These are phyloP conservation scores for Lignosus rhinocerotis DNA, from an alignment of 1,284 basidiomycete species.

Conservation along the genomic window DNA sequence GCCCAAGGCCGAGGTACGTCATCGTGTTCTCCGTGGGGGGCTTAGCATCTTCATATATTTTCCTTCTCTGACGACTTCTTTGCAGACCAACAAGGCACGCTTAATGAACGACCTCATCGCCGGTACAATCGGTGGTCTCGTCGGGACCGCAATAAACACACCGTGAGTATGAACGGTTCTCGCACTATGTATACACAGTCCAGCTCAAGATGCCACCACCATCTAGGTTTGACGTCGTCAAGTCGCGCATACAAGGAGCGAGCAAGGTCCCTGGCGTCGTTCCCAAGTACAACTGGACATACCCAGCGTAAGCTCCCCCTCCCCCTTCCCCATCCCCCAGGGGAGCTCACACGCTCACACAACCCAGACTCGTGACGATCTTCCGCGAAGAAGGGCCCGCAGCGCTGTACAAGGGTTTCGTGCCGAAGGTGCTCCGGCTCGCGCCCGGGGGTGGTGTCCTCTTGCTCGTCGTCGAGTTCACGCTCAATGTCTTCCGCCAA, in stretches of 20 bases:
- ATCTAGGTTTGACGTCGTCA: constrained; percentile 71
- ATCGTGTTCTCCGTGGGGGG: neutral
- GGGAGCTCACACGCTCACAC: neutral
- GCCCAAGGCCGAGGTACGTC: constrained; percentile 78
- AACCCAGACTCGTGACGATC: constrained; percentile 65
- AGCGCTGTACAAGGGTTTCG: constrained; percentile 94
- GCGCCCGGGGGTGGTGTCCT: constrained; percentile 96
- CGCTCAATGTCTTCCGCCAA: constrained; percentile 71
- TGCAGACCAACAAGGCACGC: constrained; percentile 60
- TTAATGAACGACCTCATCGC: constrained; percentile 93
- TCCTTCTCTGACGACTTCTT: neutral
- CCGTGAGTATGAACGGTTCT: constrained; percentile 48
- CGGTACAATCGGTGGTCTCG: constrained; percentile 87
- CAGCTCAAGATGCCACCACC: neutral
- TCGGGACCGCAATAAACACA: constrained; percentile 83
- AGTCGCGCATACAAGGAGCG: constrained; percentile 90
- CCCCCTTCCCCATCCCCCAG: no score
- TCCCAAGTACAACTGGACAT: constrained; percentile 94
- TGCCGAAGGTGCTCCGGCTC: constrained; percentile 82
- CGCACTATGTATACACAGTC: no score
- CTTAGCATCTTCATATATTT: no score
- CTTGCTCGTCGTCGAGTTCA: constrained; percentile 88
- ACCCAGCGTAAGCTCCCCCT: constrained; percentile 59
- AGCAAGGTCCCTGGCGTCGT: constrained; percentile 63
- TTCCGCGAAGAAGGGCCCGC: constrained; percentile 87